Evolutionary conservation across 169 alveolate genomes (phyloP).

Genomic region (Perkinsus olseni): DNA sequence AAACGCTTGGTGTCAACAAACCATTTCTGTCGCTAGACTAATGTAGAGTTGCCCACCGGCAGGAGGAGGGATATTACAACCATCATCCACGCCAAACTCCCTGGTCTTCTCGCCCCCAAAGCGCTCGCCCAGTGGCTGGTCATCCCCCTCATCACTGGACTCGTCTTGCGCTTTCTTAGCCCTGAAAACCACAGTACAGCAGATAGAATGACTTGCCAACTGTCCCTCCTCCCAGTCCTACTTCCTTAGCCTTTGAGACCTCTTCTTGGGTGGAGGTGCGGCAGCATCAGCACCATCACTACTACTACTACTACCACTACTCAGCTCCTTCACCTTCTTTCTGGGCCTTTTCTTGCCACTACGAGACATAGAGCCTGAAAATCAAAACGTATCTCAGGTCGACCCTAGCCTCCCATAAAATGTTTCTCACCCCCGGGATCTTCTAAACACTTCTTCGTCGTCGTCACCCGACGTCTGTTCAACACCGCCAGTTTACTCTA

Average conservation of each 20-base stretch:
- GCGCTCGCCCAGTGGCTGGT: not conserved
- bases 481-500: not conserved
- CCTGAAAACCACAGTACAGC: no score
- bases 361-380: not conserved
- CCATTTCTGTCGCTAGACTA: no score
- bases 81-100: not conserved
- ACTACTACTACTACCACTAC: not conserved
- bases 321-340: not conserved
- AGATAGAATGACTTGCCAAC: no score
- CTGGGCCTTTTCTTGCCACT: not conserved
- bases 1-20: no score
- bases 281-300: not conserved
- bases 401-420: not conserved
- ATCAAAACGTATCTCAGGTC: not conserved
- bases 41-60: no score
- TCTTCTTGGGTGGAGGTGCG: not conserved
- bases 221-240: not conserved
- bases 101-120: not conserved
- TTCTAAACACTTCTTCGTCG: not conserved
- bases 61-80: not conserved
- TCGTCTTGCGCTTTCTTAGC: no score
- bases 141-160: not conserved
- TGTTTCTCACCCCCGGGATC: not conserved
- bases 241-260: not conserved
- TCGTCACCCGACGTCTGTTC: not conserved